Evolutionary conservation across 306 rosid genomes (phyloP), one percentile per base, ranked within the genome.

Genomic region (Prunus mongolica): DNA sequence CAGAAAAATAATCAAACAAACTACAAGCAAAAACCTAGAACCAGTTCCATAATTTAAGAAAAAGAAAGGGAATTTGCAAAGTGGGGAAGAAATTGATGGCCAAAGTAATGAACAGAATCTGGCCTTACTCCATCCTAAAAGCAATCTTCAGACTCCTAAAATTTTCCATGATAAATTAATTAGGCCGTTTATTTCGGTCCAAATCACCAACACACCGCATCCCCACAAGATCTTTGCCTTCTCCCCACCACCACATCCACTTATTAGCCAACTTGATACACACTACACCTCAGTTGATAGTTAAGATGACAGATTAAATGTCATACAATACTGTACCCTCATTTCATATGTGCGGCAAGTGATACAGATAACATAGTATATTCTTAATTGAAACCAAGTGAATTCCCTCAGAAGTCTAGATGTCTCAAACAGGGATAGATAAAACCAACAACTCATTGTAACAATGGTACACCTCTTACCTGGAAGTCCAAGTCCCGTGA

Each of bases 401-500:
- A 12, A 44, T 50, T 28, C 54, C n/a, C 63, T 47, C 38, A 76
- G 67, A 56, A 50, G 57, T 71, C 56, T 27, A 83, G 73, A 25
- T 24, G 49, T 30, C 20, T 11, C 64, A 24, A 62, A 38, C 67
- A 34, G 51, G 51, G 12, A 52, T 54, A 44, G 12, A 14, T 51
- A 55, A 79, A 60, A 67, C 55, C 27, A 60, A 50, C 14, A 66
- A 20, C 54, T 56, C 12, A 63, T 49, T 32, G 16, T 64, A 79
- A 50, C 5, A 55, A 67, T 32, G 58, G 66, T 75, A 55, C 57
- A 46, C 30, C 55, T 28, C 5, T 76, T 87, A 94, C 98, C 98
- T 84, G 97, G 98, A 78, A 95, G 96, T 82, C 91, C 98, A 79
- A 95, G 97, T 71, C 97, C 97, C 75, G 90, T 84, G 72, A 90